Evolutionary conservation across 257 asterid species (phyloP).

Genomic region (Nicotiana attenuata): DNA sequence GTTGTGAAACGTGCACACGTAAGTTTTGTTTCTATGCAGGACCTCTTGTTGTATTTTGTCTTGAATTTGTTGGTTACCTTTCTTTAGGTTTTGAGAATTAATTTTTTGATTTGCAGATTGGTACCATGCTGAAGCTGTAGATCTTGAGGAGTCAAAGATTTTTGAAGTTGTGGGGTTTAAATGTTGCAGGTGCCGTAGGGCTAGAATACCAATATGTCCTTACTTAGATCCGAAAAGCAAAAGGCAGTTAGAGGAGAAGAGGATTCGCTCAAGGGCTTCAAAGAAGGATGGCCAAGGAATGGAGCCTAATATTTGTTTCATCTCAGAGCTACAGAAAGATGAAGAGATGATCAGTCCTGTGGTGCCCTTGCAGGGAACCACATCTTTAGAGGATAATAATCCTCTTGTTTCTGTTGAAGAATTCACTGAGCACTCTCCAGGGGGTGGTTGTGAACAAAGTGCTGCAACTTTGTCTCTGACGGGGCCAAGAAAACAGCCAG

Average conservation of each 20-base stretch:
- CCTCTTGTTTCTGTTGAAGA: conserved; percentile 27
- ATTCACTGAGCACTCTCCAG: conserved; percentile 15
- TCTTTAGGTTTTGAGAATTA: not conserved
- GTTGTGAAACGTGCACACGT: conserved; percentile 63
- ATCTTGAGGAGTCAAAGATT: conserved; percentile 54
- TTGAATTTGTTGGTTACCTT: not conserved
- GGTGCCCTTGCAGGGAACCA: conserved; percentile 12
- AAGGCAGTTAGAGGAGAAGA: conserved; percentile 29
- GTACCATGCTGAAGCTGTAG: conserved; percentile 78
- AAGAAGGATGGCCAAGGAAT: conserved; percentile 31
- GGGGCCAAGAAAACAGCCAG: conserved; percentile 21
- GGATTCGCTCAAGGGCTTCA: conserved; percentile 24
- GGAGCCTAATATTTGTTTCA: conserved; percentile 1
- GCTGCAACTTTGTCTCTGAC: not conserved
- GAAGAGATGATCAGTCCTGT: conserved; percentile 13
- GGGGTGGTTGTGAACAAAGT: conserved; percentile 21
- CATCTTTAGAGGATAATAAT: conserved; percentile 19
- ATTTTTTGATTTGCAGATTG: conserved; percentile 47
- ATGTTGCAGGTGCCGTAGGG: conserved; percentile 82
- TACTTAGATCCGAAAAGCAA: conserved; percentile 30
- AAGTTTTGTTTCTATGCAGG: conserved; percentile 24
- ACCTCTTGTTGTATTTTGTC: conserved; percentile 5
- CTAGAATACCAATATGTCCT: conserved; percentile 62
- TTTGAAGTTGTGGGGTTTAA: conserved; percentile 52
- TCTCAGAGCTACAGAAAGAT: conserved; percentile 16